Conservation (phyloP, 1,139 yeast genomes). For the Candida smagusa region DNA sequence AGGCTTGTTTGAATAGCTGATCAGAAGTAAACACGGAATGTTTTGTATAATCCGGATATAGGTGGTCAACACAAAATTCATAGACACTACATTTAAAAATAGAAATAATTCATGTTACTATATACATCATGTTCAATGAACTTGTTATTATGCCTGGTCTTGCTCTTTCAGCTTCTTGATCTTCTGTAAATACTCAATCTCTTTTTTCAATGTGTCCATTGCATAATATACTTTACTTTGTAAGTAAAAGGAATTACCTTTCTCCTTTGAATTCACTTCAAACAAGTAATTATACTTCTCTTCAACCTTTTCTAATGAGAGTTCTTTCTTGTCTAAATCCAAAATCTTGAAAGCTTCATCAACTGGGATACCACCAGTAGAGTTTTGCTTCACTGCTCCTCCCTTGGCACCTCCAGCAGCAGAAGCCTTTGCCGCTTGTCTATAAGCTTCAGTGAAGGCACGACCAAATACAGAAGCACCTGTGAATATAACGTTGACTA, state of each 20-base stretch:
- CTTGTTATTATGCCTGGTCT: slow-evolving; percentile 1
- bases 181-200: slow-evolving; percentile 43
- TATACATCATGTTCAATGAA: slow-evolving; percentile 1
- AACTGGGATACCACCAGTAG: slow-evolving; percentile 73
- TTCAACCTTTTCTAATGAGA: slow-evolving; percentile 59
- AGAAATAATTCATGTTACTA: slow-evolving; percentile 1
- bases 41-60: no score
- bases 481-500: slow-evolving; percentile 85
- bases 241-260: slow-evolving; percentile 88
- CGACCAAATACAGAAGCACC: slow-evolving; percentile 95
- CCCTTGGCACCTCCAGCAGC: slow-evolving; percentile 62
- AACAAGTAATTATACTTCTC: slow-evolving; percentile 80
- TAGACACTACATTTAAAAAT: no score
- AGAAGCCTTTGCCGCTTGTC: slow-evolving; percentile 89
- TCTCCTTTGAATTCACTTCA: slow-evolving; percentile 85
- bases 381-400: slow-evolving; percentile 46
- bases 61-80: no score
- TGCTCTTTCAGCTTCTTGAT: slow-evolving; percentile 23
- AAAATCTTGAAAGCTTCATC: slow-evolving; percentile 92
- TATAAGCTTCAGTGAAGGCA: slow-evolving; percentile 96
- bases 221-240: slow-evolving; percentile 87
- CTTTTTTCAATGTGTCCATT: slow-evolving; percentile 47
- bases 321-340: slow-evolving; percentile 63
- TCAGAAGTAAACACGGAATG: no score
- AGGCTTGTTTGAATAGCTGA: no score